These are phyloP conservation scores for Sarocladiaceae sp. DNA, from an alignment of 2,329 filamentous ascomycete genomes.

Conservation along the genomic window DNA sequence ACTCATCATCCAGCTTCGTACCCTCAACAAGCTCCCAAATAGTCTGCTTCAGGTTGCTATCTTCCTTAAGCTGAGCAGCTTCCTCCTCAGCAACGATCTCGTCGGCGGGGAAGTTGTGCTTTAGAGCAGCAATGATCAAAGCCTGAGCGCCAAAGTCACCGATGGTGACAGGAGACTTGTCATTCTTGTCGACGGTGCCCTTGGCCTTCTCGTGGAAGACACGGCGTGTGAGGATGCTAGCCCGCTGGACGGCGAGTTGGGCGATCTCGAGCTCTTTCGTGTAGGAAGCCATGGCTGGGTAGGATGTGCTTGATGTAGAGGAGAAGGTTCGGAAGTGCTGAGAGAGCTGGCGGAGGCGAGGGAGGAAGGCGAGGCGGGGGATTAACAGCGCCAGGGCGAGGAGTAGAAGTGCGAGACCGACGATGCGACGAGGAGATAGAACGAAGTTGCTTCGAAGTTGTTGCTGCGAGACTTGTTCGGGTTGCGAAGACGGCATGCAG, in stretches of 20 bases:
- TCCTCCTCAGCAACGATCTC: slow-evolving; percentile 96
- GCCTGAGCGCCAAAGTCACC: slow-evolving; percentile 98
- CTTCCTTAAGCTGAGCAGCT: slow-evolving; percentile 70
- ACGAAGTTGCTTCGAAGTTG: slow-evolving; percentile 4
- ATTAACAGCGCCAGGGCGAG: slow-evolving; percentile 14
- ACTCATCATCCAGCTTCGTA: slow-evolving; percentile 59
- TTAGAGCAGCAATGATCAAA: slow-evolving; percentile 87
- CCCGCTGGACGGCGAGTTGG: slow-evolving; percentile 84
- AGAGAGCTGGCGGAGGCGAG: slow-evolving; percentile 17
- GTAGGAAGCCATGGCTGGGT: slow-evolving; percentile 47
- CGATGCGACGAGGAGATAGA: slow-evolving; percentile 10
- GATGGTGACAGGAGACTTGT: slow-evolving; percentile 95
- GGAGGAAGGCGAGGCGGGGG: slow-evolving; percentile 12
- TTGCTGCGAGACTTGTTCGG: not conserved
- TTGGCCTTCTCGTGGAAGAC: slow-evolving; percentile 79
- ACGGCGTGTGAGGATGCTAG: slow-evolving; percentile 47
- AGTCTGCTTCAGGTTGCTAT: slow-evolving; percentile 59
- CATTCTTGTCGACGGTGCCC: slow-evolving; percentile 84
- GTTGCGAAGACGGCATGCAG: slow-evolving; percentile 4
- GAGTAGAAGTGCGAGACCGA: slow-evolving; percentile 13
- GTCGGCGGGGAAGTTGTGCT: slow-evolving; percentile 84
- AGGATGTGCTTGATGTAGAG: slow-evolving; percentile 12
- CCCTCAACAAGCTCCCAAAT: slow-evolving; percentile 81
- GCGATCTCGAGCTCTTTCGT: slow-evolving; percentile 76
- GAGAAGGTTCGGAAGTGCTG: slow-evolving; percentile 16